Evolutionary conservation across 371 early-diverging fungal species (phyloP).

Genomic region (Chytridium lagenaria): DNA sequence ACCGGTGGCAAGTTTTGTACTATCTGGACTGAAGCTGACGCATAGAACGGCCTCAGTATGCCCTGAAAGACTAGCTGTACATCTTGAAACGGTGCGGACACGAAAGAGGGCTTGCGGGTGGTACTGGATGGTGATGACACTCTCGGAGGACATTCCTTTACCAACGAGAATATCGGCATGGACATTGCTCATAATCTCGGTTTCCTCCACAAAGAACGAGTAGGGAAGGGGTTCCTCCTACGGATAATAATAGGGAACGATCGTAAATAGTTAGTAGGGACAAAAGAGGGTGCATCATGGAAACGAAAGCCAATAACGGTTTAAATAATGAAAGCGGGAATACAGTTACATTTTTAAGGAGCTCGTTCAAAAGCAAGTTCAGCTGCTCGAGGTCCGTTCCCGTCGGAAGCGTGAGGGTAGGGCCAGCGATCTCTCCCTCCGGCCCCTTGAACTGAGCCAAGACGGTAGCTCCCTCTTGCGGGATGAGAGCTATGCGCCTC

Average conservation of each 20-base stretch:
- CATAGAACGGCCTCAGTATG: slow-evolving; percentile 94
- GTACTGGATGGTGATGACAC: slow-evolving; percentile 83
- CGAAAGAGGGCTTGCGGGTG: slow-evolving; percentile 94
- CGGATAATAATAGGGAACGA: slow-evolving; percentile 9
- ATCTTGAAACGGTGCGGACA: slow-evolving; percentile 89
- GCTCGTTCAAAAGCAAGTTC: slow-evolving; percentile 84
- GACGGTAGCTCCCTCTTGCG: slow-evolving; percentile 38
- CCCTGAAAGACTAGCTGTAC: slow-evolving; percentile 84
- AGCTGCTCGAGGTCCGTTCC: slow-evolving; percentile 87
- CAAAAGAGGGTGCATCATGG: not conserved
- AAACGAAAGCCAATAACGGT: too few species aligned
- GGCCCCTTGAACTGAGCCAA: slow-evolving; percentile 72
- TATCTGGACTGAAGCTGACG: slow-evolving; percentile 92
- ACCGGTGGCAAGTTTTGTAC: slow-evolving; percentile 87
- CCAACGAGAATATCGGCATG: slow-evolving; percentile 76
- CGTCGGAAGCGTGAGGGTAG: slow-evolving; percentile 84
- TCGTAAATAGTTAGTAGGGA: not conserved
- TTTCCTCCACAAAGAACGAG: slow-evolving; percentile 85
- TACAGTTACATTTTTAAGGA: slow-evolving; percentile 78
- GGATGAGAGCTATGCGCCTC: slow-evolving; percentile 17
- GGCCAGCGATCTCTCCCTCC: slow-evolving; percentile 83
- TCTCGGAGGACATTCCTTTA: slow-evolving; percentile 77
- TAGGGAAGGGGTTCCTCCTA: slow-evolving; percentile 85
- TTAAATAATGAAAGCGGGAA: too few species aligned
- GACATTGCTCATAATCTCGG: slow-evolving; percentile 76